Percentiles rank a stretch among this genome's conserved stretches.
phyloP scores from a whole-genome alignment of 441 rosid species.

The Macaranga tanarius region DNA sequence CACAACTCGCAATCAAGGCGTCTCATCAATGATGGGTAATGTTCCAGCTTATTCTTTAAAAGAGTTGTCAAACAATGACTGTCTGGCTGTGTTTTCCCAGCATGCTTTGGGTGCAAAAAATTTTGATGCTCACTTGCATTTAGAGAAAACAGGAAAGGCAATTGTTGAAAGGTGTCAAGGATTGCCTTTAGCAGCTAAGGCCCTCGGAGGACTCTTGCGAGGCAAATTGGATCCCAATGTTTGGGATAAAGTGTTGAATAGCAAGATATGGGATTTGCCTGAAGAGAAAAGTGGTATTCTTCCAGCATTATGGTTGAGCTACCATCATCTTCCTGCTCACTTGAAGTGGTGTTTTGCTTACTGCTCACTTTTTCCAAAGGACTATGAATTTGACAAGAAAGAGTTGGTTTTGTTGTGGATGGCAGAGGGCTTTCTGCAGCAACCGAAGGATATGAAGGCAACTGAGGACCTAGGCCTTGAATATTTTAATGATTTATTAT shows the following conservation, averaged over 20 bases:
- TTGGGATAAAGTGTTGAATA: conserved; percentile 6
- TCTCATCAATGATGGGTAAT: conserved; percentile 7
- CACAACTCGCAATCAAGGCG: conserved; percentile 10
- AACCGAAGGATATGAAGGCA: conserved; percentile 17
- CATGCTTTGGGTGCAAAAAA: conserved; percentile 11
- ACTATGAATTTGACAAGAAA: conserved; percentile 2
- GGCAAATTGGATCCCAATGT: background rate
- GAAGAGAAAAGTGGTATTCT: conserved; percentile 12
- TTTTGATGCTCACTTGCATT: background rate
- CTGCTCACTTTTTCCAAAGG: conserved; percentile 6
- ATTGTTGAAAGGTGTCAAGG: conserved; percentile 13
- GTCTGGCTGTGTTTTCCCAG: conserved; percentile 12
- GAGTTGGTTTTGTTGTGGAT: conserved; percentile 9
- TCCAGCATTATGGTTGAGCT: conserved; percentile 10
- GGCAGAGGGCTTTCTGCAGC: background rate
- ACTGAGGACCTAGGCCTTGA: conserved; percentile 23
- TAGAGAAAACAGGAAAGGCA: background rate
- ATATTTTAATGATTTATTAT: conserved; percentile 11
- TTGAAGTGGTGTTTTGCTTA: conserved; percentile 19
- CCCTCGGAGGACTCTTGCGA: conserved; percentile 1
- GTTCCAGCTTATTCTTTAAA: conserved; percentile 6
- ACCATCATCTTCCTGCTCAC: conserved; percentile 17
- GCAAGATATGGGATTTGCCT: conserved; percentile 17
- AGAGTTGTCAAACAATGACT: conserved; percentile 5
- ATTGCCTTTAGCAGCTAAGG: conserved; percentile 15